phyloP scores from a whole-genome alignment of 371 early-diverging fungal genomes.

The Smittium culicis region DNA sequence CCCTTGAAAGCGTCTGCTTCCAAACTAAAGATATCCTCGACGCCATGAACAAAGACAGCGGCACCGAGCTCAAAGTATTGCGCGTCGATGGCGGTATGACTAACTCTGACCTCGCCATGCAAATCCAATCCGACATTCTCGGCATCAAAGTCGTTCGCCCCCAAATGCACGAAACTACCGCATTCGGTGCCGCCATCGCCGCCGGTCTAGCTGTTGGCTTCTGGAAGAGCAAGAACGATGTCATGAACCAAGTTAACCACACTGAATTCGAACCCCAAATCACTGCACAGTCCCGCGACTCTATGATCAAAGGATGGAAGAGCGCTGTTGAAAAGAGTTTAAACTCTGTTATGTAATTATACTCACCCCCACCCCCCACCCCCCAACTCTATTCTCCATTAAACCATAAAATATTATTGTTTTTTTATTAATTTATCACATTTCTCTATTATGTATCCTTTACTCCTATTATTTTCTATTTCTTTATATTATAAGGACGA shows the following conservation, averaged over 20 bases:
- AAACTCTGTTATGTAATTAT: constrained; percentile 37
- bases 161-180: constrained; percentile 80
- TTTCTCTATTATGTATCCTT: too few relatives aligned
- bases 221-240: constrained; percentile 41
- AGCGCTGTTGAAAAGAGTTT: constrained; percentile 65
- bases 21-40: constrained; percentile 79
- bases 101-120: constrained; percentile 78
- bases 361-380: too few relatives aligned
- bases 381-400: too few relatives aligned
- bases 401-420: too few relatives aligned
- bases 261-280: constrained; percentile 35
- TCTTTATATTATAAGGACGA: too few relatives aligned
- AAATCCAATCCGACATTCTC: constrained; percentile 77
- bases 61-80: constrained; percentile 45
- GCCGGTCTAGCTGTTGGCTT: constrained; percentile 72
- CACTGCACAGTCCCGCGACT: constrained; percentile 39
- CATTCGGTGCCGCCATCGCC: constrained; percentile 85
- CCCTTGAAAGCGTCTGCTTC: constrained; percentile 79
- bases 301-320: constrained; percentile 62
- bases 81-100: constrained; percentile 90
- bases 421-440: too few relatives aligned
- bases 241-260: constrained; percentile 25
- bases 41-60: constrained; percentile 68
- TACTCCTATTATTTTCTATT: too few relatives aligned
- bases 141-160: constrained; percentile 78